Conservation (phyloP, 1,284 basidiomycete species). For the Taiwanofungus camphoratus region DNA sequence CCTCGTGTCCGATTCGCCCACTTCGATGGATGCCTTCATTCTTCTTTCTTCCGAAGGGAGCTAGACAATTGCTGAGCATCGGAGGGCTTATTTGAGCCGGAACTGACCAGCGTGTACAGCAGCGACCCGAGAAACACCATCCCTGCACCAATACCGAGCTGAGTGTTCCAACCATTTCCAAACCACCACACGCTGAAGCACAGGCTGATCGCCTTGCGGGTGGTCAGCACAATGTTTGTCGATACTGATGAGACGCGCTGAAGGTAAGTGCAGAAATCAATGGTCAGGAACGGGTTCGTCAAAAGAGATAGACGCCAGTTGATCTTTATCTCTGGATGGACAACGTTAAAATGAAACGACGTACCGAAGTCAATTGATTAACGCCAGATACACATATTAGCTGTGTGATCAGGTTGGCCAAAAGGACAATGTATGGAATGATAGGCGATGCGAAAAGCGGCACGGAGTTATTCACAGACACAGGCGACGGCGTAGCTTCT, state of each 20-base stretch:
- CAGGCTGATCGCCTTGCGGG: constrained; percentile 65
- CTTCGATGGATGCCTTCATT: too few relatives aligned
- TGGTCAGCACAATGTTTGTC: constrained; percentile 66
- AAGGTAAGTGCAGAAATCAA: not conserved
- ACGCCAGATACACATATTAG: constrained; percentile 86
- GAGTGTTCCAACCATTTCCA: constrained; percentile 57
- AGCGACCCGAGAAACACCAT: constrained; percentile 66
- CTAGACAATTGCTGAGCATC: constrained; percentile 6
- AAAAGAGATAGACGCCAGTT: not conserved
- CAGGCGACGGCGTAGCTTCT: constrained; percentile 6
- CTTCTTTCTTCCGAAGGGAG: constrained; percentile 3
- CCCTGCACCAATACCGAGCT: constrained; percentile 53
- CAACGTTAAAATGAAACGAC: constrained; percentile 30
- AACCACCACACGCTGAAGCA: constrained; percentile 77
- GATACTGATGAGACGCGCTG: constrained; percentile 70
- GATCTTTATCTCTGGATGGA: not conserved
- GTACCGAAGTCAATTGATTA: constrained; percentile 72
- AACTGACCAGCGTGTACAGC: constrained; percentile 35
- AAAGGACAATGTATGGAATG: constrained; percentile 50
- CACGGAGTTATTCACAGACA: constrained; percentile 1
- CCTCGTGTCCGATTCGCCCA: too few relatives aligned
- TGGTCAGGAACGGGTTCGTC: not conserved
- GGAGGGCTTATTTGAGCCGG: constrained; percentile 9
- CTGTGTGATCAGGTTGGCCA: constrained; percentile 72
- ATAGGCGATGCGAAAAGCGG: constrained; percentile 15